phyloP scores from a whole-genome alignment of 257 asterid species.

The Solanum pinnatisectum region DNA sequence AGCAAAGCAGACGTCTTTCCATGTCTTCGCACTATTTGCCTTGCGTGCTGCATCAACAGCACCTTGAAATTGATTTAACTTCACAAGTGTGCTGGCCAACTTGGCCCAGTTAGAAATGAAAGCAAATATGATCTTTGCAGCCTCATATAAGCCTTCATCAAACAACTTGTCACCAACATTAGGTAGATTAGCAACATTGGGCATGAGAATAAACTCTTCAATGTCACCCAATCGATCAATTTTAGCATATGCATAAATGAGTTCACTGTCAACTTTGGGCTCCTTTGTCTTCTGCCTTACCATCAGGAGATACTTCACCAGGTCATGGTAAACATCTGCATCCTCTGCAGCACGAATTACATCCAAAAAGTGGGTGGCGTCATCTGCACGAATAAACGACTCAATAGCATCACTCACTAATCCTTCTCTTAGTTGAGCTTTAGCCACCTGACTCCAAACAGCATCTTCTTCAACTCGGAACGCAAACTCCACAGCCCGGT shows the following conservation, averaged over 20 bases:
- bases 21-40: conserved; percentile 95
- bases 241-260: conserved; percentile 95
- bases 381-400: conserved; percentile 96
- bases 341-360: conserved; percentile 88
- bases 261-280: conserved; percentile 97
- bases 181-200: conserved; percentile 98
- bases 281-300: conserved; percentile 95
- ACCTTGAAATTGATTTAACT: conserved; percentile 89
- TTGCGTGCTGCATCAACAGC: conserved; percentile 99
- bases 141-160: conserved; percentile 93
- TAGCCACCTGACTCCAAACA: conserved; percentile 99
- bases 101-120: conserved; percentile 97
- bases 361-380: conserved; percentile 79
- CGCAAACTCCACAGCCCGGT: conserved; percentile 96
- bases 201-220: conserved; percentile 96
- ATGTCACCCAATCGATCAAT: conserved; percentile 89
- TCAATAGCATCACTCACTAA: conserved; percentile 96
- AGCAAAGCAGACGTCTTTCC: conserved; percentile 99
- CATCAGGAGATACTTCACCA: conserved; percentile 94
- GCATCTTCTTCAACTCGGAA: conserved; percentile 98
- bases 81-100: conserved; percentile 84
- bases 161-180: conserved; percentile 97
- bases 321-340: conserved; percentile 82
- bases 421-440: conserved; percentile 96
- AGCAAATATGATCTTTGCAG: conserved; percentile 91